Percentiles rank a stretch among this genome's conserved stretches.
Conservation (phyloP, 768 basidiomycete genomes). For the Psilocybe sp. region DNA sequence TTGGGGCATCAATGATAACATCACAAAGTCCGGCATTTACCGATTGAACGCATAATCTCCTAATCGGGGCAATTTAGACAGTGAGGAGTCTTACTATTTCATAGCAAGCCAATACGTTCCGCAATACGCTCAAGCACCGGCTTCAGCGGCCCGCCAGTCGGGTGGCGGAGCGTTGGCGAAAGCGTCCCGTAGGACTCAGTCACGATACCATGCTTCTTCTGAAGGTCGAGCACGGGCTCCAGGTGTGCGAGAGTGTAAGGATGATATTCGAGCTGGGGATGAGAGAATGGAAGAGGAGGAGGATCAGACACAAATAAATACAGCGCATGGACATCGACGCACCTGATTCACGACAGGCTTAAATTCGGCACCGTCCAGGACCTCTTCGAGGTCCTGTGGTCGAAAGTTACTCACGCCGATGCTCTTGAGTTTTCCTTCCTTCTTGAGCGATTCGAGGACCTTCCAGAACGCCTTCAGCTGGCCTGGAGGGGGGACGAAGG, state of each 20-base stretch:
- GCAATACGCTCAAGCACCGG: slow-evolving; percentile 34
- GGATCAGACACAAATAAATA: neutral
- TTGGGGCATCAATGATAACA: no score
- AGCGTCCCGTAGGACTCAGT: slow-evolving; percentile 36
- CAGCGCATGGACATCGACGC: slow-evolving; percentile 2
- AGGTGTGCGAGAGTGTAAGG: slow-evolving; percentile 32
- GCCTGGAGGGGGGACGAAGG: slow-evolving; percentile 26
- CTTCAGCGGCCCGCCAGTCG: slow-evolving; percentile 34
- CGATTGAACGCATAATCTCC: no score
- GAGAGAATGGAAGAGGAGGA: neutral
- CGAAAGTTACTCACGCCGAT: slow-evolving; percentile 57
- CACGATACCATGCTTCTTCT: slow-evolving; percentile 33
- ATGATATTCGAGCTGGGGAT: slow-evolving; percentile 31
- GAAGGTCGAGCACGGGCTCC: slow-evolving; percentile 29
- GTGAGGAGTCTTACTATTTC: no score
- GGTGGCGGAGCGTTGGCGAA: slow-evolving; percentile 34
- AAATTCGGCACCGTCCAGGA: slow-evolving; percentile 42
- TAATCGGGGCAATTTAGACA: no score
- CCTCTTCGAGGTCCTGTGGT: slow-evolving; percentile 38
- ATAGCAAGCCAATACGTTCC: no score
- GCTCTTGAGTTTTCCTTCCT: slow-evolving; percentile 34
- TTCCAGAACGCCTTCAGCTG: slow-evolving; percentile 40
- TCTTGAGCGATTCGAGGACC: slow-evolving; percentile 47
- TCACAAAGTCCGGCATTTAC: no score
- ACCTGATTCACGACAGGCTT: slow-evolving; percentile 57